phyloP scores from a whole-genome alignment of 2,329 filamentous ascomycete genomes.

The Gyromitra esculenta region DNA sequence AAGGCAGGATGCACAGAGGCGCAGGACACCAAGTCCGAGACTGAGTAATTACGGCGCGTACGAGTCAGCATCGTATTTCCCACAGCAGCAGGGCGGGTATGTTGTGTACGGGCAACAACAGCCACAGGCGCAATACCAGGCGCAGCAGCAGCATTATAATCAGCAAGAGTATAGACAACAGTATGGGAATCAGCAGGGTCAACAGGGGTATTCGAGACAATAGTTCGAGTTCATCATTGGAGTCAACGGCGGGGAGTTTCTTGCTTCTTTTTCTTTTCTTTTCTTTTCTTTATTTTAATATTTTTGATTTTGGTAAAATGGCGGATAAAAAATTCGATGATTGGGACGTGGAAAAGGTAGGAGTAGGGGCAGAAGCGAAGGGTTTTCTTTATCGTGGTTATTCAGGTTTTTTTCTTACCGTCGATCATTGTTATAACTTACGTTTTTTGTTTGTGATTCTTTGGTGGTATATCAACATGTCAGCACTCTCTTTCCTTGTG shows the following conservation, averaged over 20 bases:
- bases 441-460: slow-evolving; percentile 21
- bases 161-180: slow-evolving; percentile 59
- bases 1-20: slow-evolving; percentile 33
- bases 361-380: slow-evolving; percentile 4
- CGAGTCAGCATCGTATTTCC: slow-evolving; percentile 55
- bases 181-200: slow-evolving; percentile 56
- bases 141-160: slow-evolving; percentile 59
- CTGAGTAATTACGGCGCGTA: slow-evolving; percentile 53
- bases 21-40: slow-evolving; percentile 56
- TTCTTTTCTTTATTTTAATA: slow-evolving; percentile 22
- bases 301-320: slow-evolving; percentile 31
- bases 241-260: slow-evolving; percentile 27
- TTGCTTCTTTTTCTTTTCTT: slow-evolving; percentile 24
- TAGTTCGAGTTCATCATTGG: slow-evolving; percentile 35
- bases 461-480: slow-evolving; percentile 34
- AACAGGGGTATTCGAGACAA: slow-evolving; percentile 57
- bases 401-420: slow-evolving; percentile 15
- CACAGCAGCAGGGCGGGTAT: slow-evolving; percentile 54
- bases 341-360: slow-evolving; percentile 11
- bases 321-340: slow-evolving; percentile 14
- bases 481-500: slow-evolving; percentile 29
- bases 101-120: slow-evolving; percentile 58
- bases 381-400: slow-evolving; percentile 1
- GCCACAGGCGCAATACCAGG: slow-evolving; percentile 60
- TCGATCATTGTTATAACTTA: slow-evolving; percentile 31